These are phyloP conservation scores for Vitis labrusca DNA, from an alignment of 164 flowering plant species.

Conservation along the genomic window DNA sequence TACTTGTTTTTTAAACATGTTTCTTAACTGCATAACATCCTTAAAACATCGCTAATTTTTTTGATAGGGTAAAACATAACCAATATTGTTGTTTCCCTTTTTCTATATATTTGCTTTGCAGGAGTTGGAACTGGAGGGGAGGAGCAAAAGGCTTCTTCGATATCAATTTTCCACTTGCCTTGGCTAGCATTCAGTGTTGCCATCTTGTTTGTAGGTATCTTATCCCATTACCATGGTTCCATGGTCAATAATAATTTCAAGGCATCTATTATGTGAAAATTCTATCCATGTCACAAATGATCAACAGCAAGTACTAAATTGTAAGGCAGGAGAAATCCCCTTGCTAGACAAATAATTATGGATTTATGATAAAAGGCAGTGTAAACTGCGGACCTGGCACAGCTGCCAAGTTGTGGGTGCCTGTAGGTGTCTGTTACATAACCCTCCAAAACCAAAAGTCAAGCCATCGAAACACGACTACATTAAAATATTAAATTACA, in stretches of 20 bases:
- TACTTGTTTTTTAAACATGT: too few species aligned
- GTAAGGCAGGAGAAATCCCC: background rate
- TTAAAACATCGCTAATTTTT: too few species aligned
- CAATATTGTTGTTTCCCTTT: background rate
- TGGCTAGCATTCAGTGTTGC: constrained; percentile 68
- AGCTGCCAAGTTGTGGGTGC: background rate
- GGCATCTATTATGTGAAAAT: background rate
- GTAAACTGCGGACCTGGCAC: background rate
- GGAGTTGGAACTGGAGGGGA: constrained; percentile 99
- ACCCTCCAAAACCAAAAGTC: background rate
- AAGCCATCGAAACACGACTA: background rate
- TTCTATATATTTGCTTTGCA: constrained; percentile 27
- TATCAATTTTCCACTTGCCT: constrained; percentile 74
- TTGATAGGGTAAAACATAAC: too few species aligned
- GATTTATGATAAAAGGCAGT: background rate
- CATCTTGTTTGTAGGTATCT: constrained; percentile 99
- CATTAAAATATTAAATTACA: background rate
- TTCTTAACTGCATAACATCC: too few species aligned
- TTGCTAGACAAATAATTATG: background rate
- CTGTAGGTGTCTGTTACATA: background rate
- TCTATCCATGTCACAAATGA: too few species aligned
- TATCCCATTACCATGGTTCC: constrained; percentile 27
- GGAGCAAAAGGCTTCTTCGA: constrained; percentile 75
- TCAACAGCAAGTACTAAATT: too few species aligned
- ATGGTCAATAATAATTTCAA: constrained; percentile 10